Percentiles rank a stretch among this genome's conserved stretches.
Conservation (phyloP, 768 basidiomycete species). For the Russula abietina region DNA sequence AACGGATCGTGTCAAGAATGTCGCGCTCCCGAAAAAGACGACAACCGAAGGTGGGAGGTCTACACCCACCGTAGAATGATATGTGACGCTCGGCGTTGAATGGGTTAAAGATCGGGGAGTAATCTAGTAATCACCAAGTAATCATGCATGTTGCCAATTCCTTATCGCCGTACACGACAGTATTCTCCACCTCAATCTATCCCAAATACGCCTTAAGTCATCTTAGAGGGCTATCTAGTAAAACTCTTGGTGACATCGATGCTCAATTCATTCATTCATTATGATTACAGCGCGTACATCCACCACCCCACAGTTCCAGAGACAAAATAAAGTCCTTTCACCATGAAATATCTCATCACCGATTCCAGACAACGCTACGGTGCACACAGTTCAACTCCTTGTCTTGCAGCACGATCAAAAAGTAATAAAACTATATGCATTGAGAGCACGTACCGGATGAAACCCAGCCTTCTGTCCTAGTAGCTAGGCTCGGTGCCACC, state of each 20-base stretch:
- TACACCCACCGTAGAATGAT: not conserved
- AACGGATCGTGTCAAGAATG: not conserved
- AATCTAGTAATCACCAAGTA: not conserved
- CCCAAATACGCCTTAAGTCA: too few species aligned
- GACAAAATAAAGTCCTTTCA: not conserved
- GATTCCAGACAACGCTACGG: not conserved
- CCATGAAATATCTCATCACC: not conserved
- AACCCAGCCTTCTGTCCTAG: slow-evolving; percentile 32
- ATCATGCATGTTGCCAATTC: not conserved
- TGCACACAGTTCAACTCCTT: not conserved
- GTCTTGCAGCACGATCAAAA: not conserved
- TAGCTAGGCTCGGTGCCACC: slow-evolving; percentile 2
- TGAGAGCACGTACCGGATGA: not conserved
- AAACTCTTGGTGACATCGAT: not conserved
- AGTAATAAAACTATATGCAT: not conserved
- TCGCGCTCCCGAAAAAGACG: not conserved
- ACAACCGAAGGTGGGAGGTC: not conserved
- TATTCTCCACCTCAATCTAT: not conserved
- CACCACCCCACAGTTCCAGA: not conserved
- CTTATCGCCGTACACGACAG: not conserved
- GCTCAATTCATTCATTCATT: too few species aligned
- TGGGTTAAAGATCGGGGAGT: not conserved
- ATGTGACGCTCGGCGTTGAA: too few species aligned
- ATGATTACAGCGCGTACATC: not conserved
- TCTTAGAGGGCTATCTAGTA: too few species aligned